Evolutionary conservation across 768 basidiomycete species (phyloP), one percentile per base, ranked within the genome.

Genomic region (Boletellus ananas): DNA sequence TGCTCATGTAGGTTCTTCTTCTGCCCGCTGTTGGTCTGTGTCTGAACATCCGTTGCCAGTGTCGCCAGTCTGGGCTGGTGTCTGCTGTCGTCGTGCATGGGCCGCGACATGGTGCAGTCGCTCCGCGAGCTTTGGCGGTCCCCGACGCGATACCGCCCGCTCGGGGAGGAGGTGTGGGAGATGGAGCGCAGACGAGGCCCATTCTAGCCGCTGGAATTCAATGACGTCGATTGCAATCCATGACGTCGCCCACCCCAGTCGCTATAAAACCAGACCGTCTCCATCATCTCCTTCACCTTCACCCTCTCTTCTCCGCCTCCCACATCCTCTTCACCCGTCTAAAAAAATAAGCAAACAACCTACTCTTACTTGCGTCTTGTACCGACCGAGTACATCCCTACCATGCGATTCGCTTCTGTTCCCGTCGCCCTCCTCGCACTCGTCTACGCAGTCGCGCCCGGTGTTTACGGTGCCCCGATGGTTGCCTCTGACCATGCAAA

Each of bases 11-110:
- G 43, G n/a, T n/a, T n/a, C n/a, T n/a, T n/a, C 37, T 34, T 18
- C 17, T 39, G 11, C 10, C 33, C 50, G 43, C 47, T 6, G 16
- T 43, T 33, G 21, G 4, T 25, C 14, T 1, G 27, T 44, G 11
- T 40, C 62, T 50, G 46, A 51, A 48, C 7, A 17, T 41, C 31
- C 11, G 34, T 59, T 39, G 14, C 20, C 16, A 83, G 80, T 34
- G 62, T 76, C 34, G 73, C 76, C 14, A 70, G 77, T 25, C 59
- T 85, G 7, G 74, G 75, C 36, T 85, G 85, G 81, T 87, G 85
- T 59, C 65, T 85, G 51, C 65, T 87, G 43, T 84, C 83, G 31
- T 85, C 84, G 7, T 85, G 85, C 68, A 63, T 86, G 50, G 85
- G 85, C 21, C 46, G 29, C 46, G 46, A 47, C 14, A 34, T 47